phyloP scores from a whole-genome alignment of 257 asterid species.

The Przewalskia tangutica region DNA sequence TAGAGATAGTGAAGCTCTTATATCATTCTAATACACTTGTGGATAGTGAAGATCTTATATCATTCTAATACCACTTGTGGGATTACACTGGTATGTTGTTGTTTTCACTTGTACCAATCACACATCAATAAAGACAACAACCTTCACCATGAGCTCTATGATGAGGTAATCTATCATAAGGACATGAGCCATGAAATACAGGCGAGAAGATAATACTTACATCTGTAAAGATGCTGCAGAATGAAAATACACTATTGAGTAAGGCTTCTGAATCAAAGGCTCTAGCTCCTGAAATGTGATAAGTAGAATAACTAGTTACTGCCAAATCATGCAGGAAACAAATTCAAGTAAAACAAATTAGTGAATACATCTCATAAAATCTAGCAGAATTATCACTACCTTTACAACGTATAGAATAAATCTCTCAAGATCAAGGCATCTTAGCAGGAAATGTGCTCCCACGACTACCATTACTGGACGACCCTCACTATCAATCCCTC shows the following conservation, averaged over 20 bases:
- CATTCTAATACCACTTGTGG: no score
- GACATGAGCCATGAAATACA: not conserved
- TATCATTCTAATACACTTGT: not conserved
- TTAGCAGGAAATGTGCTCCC: conserved; percentile 90
- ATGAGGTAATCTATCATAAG: not conserved
- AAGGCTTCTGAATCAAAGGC: conserved; percentile 96
- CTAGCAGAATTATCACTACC: conserved; percentile 33
- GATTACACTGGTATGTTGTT: no score
- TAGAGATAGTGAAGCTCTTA: not conserved
- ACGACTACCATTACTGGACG: conserved; percentile 89
- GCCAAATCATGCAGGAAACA: not conserved
- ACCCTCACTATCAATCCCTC: conserved; percentile 91
- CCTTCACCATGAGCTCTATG: not conserved
- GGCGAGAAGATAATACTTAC: conserved; percentile 32
- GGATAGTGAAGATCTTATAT: no score
- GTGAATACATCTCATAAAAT: not conserved
- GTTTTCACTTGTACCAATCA: not conserved
- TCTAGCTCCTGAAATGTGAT: conserved; percentile 75
- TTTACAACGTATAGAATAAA: conserved; percentile 68
- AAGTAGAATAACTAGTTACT: not conserved
- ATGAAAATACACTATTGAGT: conserved; percentile 79
- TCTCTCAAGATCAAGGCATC: conserved; percentile 89
- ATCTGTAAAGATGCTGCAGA: conserved; percentile 87
- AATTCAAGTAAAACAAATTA: not conserved
- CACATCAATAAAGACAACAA: not conserved